Percentiles rank a stretch among this genome's conserved stretches.
Evolutionary conservation across 2,329 filamentous ascomycete genomes (phyloP).

Genomic region (Trichophyton equinum): DNA sequence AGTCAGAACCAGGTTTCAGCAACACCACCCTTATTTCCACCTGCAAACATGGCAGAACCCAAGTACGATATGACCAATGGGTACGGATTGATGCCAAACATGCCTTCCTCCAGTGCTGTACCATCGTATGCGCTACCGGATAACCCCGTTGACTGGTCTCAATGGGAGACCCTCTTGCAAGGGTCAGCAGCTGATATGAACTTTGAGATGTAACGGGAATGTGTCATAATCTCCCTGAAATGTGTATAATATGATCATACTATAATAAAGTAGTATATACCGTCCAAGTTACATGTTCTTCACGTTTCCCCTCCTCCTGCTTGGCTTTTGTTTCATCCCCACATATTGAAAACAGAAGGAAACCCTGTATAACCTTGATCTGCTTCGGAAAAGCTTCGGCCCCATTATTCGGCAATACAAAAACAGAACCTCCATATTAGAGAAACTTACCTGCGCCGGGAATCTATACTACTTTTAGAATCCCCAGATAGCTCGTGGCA

Average conservation of each 20-base stretch:
- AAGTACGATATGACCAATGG: not conserved
- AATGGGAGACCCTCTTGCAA: not conserved
- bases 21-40: not conserved
- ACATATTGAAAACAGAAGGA: not conserved
- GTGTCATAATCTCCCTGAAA: too few species aligned
- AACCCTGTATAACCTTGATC: not conserved
- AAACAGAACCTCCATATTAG: not conserved
- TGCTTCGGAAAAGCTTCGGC: not conserved
- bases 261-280: not conserved
- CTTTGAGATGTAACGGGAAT: not conserved
- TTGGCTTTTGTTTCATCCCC: not conserved
- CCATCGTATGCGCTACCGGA: not conserved
- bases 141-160: not conserved
- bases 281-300: not conserved
- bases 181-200: not conserved
- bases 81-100: not conserved
- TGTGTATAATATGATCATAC: not conserved
- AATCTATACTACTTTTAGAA: not conserved
- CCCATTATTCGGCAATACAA: not conserved
- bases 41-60: not conserved
- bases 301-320: not conserved
- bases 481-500: not conserved
- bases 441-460: not conserved
- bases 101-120: not conserved
- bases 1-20: too few species aligned